Evolutionary conservation across 495 filamentous ascomycete genomes (phyloP).

Genomic region (Recurvomyces mirabilis): DNA sequence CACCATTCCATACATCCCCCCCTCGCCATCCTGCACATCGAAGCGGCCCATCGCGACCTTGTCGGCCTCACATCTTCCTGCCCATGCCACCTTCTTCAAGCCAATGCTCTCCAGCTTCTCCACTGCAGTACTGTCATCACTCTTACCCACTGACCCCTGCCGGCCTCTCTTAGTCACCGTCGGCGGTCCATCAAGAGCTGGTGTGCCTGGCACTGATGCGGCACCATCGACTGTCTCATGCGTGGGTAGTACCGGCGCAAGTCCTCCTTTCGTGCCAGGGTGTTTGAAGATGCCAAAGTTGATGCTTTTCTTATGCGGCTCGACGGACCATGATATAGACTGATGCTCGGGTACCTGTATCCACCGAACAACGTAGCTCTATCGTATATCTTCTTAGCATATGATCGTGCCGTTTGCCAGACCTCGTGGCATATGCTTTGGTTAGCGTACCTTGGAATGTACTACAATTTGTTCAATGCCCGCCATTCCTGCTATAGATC

Average conservation of each 20-base stretch:
- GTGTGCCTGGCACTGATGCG: conserved; percentile 29
- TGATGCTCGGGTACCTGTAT: conserved; percentile 76
- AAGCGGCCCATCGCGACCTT: conserved; percentile 87
- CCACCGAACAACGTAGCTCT: conserved; percentile 98
- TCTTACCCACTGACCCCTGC: conserved; percentile 30
- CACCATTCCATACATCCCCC: conserved; percentile 90
- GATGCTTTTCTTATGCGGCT: conserved; percentile 94
- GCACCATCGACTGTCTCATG: conserved; percentile 37
- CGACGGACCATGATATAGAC: conserved; percentile 94
- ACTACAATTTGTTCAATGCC: conserved; percentile 96
- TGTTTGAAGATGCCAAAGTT: conserved; percentile 98
- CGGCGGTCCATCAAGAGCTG: conserved; percentile 9
- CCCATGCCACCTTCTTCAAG: conserved; percentile 75
- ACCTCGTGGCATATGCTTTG: conserved; percentile 1
- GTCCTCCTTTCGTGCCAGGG: conserved; percentile 53
- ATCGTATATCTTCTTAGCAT: conserved; percentile 7
- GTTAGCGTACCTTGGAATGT: conserved; percentile 73
- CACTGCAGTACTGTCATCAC: conserved; percentile 49
- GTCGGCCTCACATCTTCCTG: conserved; percentile 90
- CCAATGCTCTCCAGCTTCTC: conserved; percentile 79
- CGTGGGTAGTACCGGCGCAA: conserved; percentile 40
- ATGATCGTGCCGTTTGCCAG: not conserved
- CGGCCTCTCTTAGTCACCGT: conserved; percentile 3
- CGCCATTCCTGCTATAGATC: too few relatives aligned
- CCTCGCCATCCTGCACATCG: conserved; percentile 57